Base-by-base conservation (phyloP, 2,329 filamentous ascomycete species). In the Drechslerella coelobrocha region DNA sequence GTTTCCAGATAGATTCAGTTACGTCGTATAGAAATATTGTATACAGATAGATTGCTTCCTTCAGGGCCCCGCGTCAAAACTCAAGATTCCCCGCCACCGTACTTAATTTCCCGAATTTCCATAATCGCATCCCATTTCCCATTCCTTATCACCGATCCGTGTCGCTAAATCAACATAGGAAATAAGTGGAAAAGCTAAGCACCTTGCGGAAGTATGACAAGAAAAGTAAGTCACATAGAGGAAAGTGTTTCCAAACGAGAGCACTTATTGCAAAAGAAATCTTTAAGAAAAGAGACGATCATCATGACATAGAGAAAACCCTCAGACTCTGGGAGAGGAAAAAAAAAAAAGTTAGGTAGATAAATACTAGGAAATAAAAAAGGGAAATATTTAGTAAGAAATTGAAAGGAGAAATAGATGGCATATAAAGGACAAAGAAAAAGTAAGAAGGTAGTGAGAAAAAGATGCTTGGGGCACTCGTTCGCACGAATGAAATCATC, bases 401-500 rank as follows among this genome's bases (percentile, higher is more conserved):
- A 23, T 21, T 41, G 5, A 19, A 45, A 19, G 10, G n/a, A 24
- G 23, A 37, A 59, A 54, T 47, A 47, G 41, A 57, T 34, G 19
- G 17, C 37, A 37, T 23, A 48, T 9, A 43, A 48, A 9, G 17
- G n/a, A 37, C 48, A 51, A 51, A 27, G 8, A 26, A 41, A 24
- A 29, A 21, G 14, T 55, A 29, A 41, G 23, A 34, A 31, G 24
- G 29, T 31, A 31, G 6, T 31, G 6, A 31, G 29, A 31, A 12
- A 14, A 29, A 51, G 24, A 14, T 27, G 2, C 21, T n/a, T 51
- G 6, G 27, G 23, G 17, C 17, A 52, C 31, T 31, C n/a, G 50
- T 56, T 51, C 45, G 59, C 52, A 50, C 31, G 21, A 56, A 31
- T 27, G 27, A n/a, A 31, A 26, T 9, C 12, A 45, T 34, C 26